Conservation (phyloP, 768 basidiomycete species). For the Nidula microcarpa region DNA sequence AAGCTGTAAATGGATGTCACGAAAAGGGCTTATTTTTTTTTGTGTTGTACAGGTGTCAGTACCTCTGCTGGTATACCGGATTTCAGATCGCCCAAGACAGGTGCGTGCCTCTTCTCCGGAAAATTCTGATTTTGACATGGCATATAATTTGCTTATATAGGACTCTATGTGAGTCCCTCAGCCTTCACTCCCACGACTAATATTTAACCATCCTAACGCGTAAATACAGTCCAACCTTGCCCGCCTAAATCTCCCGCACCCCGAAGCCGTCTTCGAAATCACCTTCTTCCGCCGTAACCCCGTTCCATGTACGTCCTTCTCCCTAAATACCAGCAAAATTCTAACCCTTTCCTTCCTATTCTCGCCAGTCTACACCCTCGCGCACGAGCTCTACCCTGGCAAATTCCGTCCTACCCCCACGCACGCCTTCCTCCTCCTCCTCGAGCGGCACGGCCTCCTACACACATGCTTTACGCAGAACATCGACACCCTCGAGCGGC, state of each 20-base stretch:
- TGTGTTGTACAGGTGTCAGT: constrained; percentile 50
- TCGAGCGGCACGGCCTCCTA: constrained; percentile 67
- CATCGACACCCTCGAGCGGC: constrained; percentile 88
- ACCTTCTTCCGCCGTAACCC: constrained; percentile 80
- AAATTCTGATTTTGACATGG: no score
- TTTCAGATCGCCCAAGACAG: constrained; percentile 84
- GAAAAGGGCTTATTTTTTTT: no score
- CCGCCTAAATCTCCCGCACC: constrained; percentile 78
- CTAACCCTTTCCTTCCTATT: no score
- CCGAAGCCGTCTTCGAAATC: constrained; percentile 95
- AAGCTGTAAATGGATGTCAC: not conserved
- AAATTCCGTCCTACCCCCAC: constrained; percentile 84
- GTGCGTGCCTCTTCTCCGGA: constrained; percentile 29
- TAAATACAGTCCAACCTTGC: constrained; percentile 68
- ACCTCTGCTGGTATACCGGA: constrained; percentile 87
- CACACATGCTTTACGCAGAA: constrained; percentile 87
- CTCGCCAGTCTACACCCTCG: constrained; percentile 77
- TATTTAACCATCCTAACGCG: not conserved
- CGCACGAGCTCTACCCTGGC: constrained; percentile 90
- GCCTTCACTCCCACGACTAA: not conserved
- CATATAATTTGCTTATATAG: constrained; percentile 18
- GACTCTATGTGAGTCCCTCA: constrained; percentile 44
- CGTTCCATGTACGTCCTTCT: constrained; percentile 57
- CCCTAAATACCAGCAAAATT: not conserved
- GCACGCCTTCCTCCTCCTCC: constrained; percentile 85